Evolutionary conservation across 352 stramenopile species (phyloP).

Genomic region (Albugo candida): DNA sequence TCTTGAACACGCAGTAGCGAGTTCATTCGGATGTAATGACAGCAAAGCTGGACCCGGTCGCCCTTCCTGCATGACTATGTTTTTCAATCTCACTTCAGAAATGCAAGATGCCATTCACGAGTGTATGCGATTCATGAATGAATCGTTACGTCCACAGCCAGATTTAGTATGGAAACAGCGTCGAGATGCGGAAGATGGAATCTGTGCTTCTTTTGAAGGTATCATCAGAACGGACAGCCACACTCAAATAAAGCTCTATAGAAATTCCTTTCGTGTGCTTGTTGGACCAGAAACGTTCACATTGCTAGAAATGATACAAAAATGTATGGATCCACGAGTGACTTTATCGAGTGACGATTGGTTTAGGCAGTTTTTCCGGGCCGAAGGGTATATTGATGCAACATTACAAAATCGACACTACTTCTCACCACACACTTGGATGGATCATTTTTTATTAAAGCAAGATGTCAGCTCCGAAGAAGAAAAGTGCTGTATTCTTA

Average conservation of each 20-base stretch:
- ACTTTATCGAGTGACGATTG: no score
- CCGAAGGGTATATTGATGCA: conserved; percentile 4
- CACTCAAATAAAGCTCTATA: no score
- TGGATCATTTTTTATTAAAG: background rate
- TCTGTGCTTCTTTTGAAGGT: no score
- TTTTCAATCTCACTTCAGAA: background rate
- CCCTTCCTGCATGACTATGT: background rate
- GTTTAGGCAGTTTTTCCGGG: conserved; percentile 13
- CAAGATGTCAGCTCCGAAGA: conserved; percentile 2
- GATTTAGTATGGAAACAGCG: no score
- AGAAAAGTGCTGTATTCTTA: conserved; percentile 16
- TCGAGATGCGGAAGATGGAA: no score
- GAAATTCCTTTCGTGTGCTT: conserved; percentile 1
- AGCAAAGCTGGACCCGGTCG: background rate
- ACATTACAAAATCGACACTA: background rate
- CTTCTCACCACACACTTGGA: background rate
- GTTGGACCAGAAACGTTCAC: conserved; percentile 4
- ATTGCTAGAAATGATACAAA: no score
- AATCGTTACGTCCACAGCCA: no score
- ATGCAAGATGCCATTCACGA: background rate
- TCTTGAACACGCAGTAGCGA: background rate
- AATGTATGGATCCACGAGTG: conserved; percentile 12
- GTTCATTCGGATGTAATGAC: background rate
- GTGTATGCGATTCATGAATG: no score
- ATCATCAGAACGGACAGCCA: no score